These are phyloP conservation scores for Termitomyces sp. DNA, from an alignment of 768 basidiomycete species.

Conservation along the genomic window DNA sequence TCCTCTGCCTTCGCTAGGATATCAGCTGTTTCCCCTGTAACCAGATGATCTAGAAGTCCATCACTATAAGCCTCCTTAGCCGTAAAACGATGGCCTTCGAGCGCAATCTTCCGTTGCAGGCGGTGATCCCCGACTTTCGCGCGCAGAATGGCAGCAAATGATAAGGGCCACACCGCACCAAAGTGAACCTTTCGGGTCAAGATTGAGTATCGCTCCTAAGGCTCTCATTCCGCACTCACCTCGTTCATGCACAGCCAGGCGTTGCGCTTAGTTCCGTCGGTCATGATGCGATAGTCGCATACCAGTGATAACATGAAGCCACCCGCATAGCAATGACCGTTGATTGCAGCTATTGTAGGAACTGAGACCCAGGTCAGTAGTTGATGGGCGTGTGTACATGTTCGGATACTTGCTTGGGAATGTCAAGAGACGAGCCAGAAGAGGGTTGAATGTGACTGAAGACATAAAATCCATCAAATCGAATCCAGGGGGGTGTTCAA, in stretches of 20 bases:
- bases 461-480: conserved; percentile 4
- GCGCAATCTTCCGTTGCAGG: conserved; percentile 64
- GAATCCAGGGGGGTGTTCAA: background rate
- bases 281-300: conserved; percentile 91
- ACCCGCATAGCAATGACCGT: conserved; percentile 85
- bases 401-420: conserved; percentile 60
- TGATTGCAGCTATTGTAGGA: conserved; percentile 75
- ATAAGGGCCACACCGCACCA: conserved; percentile 75
- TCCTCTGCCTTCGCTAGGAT: conserved; percentile 63
- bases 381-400: background rate
- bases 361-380: conserved; percentile 38
- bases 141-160: conserved; percentile 59
- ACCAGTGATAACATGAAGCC: conserved; percentile 75
- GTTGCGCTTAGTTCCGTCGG: conserved; percentile 69
- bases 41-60: conserved; percentile 70
- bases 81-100: conserved; percentile 80
- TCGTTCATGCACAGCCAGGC: conserved; percentile 96
- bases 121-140: conserved; percentile 60
- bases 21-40: conserved; percentile 52
- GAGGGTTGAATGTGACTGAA: conserved; percentile 70
- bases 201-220: background rate
- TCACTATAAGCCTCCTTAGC: conserved; percentile 62
- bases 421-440: conserved; percentile 62
- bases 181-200: conserved; percentile 60
- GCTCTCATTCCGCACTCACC: conserved; percentile 30